Base-by-base conservation (phyloP, 2,329 filamentous ascomycete genomes). In the Colletotrichum sp. region DNA sequence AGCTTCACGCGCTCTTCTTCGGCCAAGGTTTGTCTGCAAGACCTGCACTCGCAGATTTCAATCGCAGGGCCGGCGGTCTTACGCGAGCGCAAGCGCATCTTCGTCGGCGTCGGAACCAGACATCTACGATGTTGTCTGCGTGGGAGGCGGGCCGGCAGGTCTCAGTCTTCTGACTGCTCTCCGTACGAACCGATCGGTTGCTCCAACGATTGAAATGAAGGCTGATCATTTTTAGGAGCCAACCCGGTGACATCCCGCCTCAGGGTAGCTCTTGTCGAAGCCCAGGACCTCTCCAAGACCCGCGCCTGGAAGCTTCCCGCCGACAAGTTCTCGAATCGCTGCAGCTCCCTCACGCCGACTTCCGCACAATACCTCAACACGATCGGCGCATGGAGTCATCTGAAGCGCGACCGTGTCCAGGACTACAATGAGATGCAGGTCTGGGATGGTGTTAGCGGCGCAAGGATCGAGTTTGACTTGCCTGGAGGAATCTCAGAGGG, bases 381-480 rank as follows among this genome's bases (percentile, higher is more conserved):
- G 6, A 97, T 98, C 76, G 97, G 96, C 43, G 96, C 94, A 66
- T 99, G 96, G 97, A 82, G 89, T 8, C 92, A 98, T 82, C 87
- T 98, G 76, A 90, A 95, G 79, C 86, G 89, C 57, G 88, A 91
- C 7, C 92, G 97, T 36, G 92, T 97, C 39, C 96, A 98, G 86
- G 91, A 93, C 1, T 99, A 98, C 84, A 93, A 98, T 75, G 95
- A 96, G 80, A 99, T 99, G 97, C 94, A 98, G 84, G 97, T 99
- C 36, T 99, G 98, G 97, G 97, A 99, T 84, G 98, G 96, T 77
- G 92, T 98, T 72, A 95, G 94, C 55, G 96, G 93, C 75, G 95
- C 96, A 43, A 92, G 93, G 79, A 97, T 99, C 83, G 94, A 95
- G 79, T 99, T 99, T 84, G 95, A 97, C 85, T 95, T 93, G 93